A percentile compares a stretch with the other conserved stretches of the same genome.
Evolutionary conservation across 2,329 filamentous ascomycete genomes (phyloP).

Genomic region (Botrytis porri): DNA sequence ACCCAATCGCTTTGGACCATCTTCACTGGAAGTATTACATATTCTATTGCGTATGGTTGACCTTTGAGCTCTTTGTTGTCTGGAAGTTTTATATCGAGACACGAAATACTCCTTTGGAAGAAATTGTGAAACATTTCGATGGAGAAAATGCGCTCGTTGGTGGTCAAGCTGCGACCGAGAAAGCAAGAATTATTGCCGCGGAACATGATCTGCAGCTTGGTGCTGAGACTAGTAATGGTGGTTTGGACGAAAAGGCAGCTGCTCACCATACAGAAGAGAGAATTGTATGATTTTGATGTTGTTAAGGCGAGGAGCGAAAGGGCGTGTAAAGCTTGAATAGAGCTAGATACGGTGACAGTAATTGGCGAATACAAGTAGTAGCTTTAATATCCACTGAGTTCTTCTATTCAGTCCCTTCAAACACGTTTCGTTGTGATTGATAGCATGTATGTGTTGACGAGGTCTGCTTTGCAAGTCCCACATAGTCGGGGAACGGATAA

Average conservation of each 20-base stretch:
- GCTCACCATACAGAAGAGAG: slow-evolving; percentile 11
- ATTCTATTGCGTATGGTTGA: slow-evolving; percentile 41
- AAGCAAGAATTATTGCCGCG: slow-evolving; percentile 17
- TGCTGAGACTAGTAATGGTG: slow-evolving; percentile 6
- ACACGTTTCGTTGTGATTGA: not conserved
- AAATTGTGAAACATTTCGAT: slow-evolving; percentile 47
- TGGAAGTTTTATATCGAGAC: slow-evolving; percentile 44
- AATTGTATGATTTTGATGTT: not conserved
- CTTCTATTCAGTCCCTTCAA: not conserved
- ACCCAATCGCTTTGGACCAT: slow-evolving; percentile 42
- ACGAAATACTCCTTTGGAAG: slow-evolving; percentile 44
- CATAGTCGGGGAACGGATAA: not conserved
- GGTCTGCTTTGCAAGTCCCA: not conserved
- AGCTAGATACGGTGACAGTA: not conserved
- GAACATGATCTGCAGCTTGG: slow-evolving; percentile 14
- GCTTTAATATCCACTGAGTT: not conserved
- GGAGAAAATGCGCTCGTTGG: slow-evolving; percentile 40
- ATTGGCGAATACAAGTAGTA: slow-evolving; percentile 2
- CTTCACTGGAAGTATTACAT: slow-evolving; percentile 46
- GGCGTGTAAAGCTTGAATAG: not conserved
- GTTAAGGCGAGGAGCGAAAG: not conserved
- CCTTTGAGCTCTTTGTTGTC: slow-evolving; percentile 32
- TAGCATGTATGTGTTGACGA: not conserved
- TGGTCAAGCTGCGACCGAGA: slow-evolving; percentile 22
- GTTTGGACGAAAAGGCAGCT: slow-evolving; percentile 11